These are phyloP conservation scores for Plasmodium malariae DNA, from an alignment of 169 alveolate species.

Conservation along the genomic window DNA sequence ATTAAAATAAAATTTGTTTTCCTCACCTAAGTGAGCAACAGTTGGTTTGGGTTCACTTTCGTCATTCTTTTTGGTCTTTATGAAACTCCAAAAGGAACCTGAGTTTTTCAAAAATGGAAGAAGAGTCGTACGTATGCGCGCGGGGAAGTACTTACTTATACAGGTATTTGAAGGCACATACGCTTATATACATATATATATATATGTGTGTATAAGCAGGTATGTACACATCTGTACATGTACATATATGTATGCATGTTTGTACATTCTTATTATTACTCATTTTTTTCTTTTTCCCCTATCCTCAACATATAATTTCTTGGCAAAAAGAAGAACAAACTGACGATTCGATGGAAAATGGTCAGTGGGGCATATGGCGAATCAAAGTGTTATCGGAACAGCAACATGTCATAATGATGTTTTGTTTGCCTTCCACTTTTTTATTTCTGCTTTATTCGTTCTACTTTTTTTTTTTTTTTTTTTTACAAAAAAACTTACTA, in stretches of 20 bases:
- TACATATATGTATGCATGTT: background rate
- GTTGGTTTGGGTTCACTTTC: slow-evolving; percentile 50
- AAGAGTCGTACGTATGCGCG: too few species aligned
- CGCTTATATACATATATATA: background rate
- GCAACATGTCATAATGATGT: too few species aligned
- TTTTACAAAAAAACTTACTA: background rate
- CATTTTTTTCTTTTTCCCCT: too few species aligned
- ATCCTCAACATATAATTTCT: background rate
- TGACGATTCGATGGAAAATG: too few species aligned
- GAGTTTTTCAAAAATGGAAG: too few species aligned
- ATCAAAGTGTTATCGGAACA: too few species aligned
- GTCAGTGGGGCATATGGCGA: too few species aligned
- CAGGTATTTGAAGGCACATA: background rate
- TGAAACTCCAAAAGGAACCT: slow-evolving; percentile 75
- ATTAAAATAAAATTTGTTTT: slow-evolving; percentile 89
- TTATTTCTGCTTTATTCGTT: background rate
- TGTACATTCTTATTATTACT: too few species aligned
- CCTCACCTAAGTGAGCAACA: slow-evolving; percentile 89
- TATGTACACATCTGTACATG: background rate
- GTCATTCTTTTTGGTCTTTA: slow-evolving; percentile 63
- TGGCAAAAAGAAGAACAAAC: too few species aligned
- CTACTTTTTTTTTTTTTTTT: background rate
- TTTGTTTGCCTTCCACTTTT: background rate
- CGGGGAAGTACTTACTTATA: background rate
- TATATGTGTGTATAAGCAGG: background rate